phyloP scores from a whole-genome alignment of 768 basidiomycete genomes.

The Rhodocollybia butyracea region DNA sequence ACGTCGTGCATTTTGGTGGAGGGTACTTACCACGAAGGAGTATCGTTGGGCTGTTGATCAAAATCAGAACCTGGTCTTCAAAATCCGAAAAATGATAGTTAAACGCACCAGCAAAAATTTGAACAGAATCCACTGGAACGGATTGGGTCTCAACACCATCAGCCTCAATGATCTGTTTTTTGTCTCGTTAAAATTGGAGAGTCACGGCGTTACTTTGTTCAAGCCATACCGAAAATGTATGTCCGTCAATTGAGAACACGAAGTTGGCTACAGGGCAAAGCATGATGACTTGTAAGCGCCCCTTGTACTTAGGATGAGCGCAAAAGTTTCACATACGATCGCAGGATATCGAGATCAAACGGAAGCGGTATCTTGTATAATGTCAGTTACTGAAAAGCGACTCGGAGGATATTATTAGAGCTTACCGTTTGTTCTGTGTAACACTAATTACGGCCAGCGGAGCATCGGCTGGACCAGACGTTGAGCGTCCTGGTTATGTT shows the following conservation, averaged over 20 bases:
- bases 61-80: conserved; percentile 11
- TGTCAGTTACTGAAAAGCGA: not conserved
- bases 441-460: conserved; percentile 32
- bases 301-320: no score
- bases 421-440: conserved; percentile 15
- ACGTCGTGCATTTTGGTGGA: not conserved
- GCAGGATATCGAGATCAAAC: conserved; percentile 34
- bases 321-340: no score
- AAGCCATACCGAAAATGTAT: conserved; percentile 18
- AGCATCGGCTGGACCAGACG: conserved; percentile 14
- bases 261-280: no score
- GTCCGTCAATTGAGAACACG: conserved; percentile 23
- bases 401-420: not conserved
- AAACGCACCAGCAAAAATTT: conserved; percentile 25
- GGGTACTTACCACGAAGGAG: conserved; percentile 26
- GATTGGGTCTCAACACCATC: conserved; percentile 27
- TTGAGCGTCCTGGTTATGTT: not conserved
- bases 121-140: conserved; percentile 25
- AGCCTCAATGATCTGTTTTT: conserved; percentile 27
- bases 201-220: no score
- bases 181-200: not conserved
- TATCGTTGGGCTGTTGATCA: conserved; percentile 29
- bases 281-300: no score
- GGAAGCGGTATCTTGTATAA: conserved; percentile 5
- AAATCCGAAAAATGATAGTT: not conserved